These are phyloP conservation scores for Spiraea crenata DNA, from an alignment of 331 rosid genomes.

Conservation along the genomic window DNA sequence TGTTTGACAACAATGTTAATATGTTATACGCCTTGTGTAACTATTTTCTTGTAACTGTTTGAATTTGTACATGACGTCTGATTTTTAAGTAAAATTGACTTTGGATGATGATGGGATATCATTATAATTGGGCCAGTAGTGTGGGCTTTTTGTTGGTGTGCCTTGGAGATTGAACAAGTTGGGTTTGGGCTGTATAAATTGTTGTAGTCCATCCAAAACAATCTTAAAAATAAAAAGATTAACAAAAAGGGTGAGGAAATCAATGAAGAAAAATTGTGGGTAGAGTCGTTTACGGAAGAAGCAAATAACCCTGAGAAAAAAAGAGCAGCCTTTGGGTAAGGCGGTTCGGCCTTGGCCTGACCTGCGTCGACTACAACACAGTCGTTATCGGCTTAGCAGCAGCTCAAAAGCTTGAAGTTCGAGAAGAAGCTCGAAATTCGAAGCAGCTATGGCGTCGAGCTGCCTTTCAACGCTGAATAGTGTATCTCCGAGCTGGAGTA, in stretches of 20 bases:
- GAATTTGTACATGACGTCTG: too few relatives aligned
- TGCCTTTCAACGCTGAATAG: conserved; percentile 1
- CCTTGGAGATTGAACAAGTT: background rate
- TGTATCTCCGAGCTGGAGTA: background rate
- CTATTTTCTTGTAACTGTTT: too few relatives aligned
- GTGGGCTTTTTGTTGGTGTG: background rate
- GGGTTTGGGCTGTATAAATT: conserved; percentile 12
- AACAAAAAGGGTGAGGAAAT: background rate
- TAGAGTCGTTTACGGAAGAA: background rate
- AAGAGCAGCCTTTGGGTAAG: conserved; percentile 6
- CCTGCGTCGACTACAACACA: background rate
- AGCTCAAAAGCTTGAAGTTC: background rate
- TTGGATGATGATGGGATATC: too few relatives aligned
- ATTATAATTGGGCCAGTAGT: too few relatives aligned
- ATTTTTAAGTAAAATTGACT: too few relatives aligned
- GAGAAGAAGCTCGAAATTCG: background rate
- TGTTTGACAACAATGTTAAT: background rate
- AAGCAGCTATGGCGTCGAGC: conserved; percentile 14
- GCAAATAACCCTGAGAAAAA: background rate
- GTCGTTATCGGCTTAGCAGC: background rate
- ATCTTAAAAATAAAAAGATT: background rate
- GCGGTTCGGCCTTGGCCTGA: conserved; percentile 17
- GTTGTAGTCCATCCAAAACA: background rate
- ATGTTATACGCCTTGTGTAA: too few relatives aligned
- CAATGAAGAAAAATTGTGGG: background rate